Percentiles rank a stretch among this genome's conserved stretches.
phyloP scores from a whole-genome alignment of 106 monocot species.

The Dendrobium nobile region DNA sequence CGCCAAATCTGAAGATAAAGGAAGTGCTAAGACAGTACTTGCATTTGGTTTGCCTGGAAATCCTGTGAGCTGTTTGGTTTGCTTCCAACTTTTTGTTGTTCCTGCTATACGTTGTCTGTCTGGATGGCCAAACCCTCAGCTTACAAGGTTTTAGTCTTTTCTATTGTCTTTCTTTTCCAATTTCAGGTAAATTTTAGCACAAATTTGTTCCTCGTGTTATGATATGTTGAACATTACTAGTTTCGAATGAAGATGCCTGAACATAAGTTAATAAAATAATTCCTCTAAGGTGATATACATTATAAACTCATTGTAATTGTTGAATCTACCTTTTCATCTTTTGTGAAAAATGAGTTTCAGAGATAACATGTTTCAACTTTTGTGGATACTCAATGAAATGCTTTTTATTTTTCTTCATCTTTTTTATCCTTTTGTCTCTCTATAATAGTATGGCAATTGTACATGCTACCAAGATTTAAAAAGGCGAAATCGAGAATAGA shows the following conservation, averaged over 20 bases:
- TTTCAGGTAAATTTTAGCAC: background rate
- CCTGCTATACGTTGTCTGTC: conserved; percentile 78
- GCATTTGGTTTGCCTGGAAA: conserved; percentile 99
- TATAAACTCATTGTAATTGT: background rate
- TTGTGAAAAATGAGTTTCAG: background rate
- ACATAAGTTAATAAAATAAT: background rate
- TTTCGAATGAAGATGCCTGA: background rate
- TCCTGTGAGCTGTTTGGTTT: conserved; percentile 90
- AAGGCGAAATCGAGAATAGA: too few species aligned
- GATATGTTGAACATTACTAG: background rate
- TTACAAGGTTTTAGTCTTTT: conserved; percentile 45
- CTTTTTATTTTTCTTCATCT: background rate
- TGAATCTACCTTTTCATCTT: background rate
- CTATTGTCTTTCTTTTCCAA: background rate
- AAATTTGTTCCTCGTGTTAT: background rate
- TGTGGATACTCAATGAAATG: background rate
- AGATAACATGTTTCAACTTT: background rate
- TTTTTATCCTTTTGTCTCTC: background rate
- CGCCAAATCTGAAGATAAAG: conserved; percentile 15
- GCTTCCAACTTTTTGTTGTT: conserved; percentile 90
- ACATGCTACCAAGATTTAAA: background rate
- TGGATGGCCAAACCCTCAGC: conserved; percentile 72
- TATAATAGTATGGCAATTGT: background rate
- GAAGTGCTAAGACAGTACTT: conserved; percentile 44
- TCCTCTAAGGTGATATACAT: background rate